A percentile compares a stretch with the other conserved stretches of the same genome.
Evolutionary conservation across 768 basidiomycete genomes (phyloP).

Genomic region (Amanita subjunquillea): DNA sequence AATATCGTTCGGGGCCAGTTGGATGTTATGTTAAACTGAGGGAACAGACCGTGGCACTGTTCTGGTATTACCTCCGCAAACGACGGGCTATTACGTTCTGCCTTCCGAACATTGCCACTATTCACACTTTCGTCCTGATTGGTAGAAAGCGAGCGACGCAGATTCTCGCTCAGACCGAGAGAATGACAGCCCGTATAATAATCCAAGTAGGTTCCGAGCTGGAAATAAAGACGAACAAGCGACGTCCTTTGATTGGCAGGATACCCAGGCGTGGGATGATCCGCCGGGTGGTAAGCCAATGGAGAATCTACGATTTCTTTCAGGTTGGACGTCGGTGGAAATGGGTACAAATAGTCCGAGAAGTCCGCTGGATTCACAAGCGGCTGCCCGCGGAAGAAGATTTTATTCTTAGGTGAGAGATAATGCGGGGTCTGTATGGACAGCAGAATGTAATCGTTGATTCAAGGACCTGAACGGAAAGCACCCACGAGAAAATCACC

Average conservation of each 20-base stretch:
- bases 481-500: conserved; percentile 40
- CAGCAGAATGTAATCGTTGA: background rate
- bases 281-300: conserved; percentile 33
- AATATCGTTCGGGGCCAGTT: conserved; percentile 40
- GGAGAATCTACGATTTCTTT: conserved; percentile 28
- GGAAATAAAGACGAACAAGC: conserved; percentile 45
- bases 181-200: conserved; percentile 42
- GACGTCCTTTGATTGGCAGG: conserved; percentile 57
- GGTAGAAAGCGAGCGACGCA: conserved; percentile 20
- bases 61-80: conserved; percentile 19
- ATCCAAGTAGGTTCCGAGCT: conserved; percentile 47
- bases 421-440: conserved; percentile 37
- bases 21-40: conserved; percentile 30
- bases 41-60: conserved; percentile 29
- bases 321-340: conserved; percentile 10
- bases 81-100: background rate
- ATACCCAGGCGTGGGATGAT: conserved; percentile 40
- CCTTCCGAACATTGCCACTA: conserved; percentile 18
- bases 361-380: conserved; percentile 40
- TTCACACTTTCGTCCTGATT: background rate
- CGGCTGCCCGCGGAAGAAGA: conserved; percentile 48
- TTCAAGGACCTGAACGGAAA: background rate
- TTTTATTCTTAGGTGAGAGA: conserved; percentile 32
- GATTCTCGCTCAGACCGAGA: conserved; percentile 34
- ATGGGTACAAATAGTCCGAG: conserved; percentile 36